phyloP scores from a whole-genome alignment of 495 filamentous ascomycete genomes.

The Parachaetomium inaequale region DNA sequence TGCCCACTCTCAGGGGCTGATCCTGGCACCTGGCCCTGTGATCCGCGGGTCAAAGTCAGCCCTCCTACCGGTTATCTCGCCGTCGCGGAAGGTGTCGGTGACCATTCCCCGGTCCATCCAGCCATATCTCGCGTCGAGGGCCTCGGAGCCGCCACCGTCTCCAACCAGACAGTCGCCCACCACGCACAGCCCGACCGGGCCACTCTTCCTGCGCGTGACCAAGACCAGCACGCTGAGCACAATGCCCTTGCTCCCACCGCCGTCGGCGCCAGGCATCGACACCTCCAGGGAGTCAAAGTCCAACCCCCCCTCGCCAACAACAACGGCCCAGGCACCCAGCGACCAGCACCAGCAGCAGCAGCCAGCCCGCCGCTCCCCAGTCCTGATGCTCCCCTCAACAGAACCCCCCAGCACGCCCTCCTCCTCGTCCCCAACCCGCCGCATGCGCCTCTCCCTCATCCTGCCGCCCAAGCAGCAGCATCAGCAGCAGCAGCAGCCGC shows the following conservation, averaged over 20 bases:
- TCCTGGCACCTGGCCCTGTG: constrained; percentile 4
- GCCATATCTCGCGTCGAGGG: not conserved
- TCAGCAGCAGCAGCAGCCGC: not conserved
- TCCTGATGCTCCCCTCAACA: not conserved
- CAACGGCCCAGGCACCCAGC: not conserved
- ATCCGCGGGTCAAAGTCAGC: not conserved
- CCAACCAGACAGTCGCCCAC: not conserved
- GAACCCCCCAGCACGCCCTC: constrained; percentile 3
- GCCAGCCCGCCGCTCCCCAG: not conserved
- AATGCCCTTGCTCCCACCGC: constrained; percentile 18
- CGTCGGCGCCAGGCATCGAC: not conserved
- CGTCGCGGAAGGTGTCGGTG: not conserved
- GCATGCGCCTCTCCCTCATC: constrained; percentile 2
- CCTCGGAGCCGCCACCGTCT: constrained; percentile 13
- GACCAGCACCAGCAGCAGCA: not conserved
- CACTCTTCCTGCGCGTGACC: constrained; percentile 16
- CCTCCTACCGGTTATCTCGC: not conserved
- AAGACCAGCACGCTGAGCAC: constrained; percentile 23
- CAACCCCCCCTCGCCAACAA: constrained; percentile 6
- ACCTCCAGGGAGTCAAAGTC: not conserved
- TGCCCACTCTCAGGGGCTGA: constrained; percentile 6
- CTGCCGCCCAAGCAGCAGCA: not conserved
- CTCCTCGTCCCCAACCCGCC: constrained; percentile 1
- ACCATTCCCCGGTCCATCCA: not conserved
- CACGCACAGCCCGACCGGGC: constrained; percentile 10